These are phyloP conservation scores for Candida cerambycidarum DNA, from an alignment of 805 yeast genomes.

Conservation along the genomic window DNA sequence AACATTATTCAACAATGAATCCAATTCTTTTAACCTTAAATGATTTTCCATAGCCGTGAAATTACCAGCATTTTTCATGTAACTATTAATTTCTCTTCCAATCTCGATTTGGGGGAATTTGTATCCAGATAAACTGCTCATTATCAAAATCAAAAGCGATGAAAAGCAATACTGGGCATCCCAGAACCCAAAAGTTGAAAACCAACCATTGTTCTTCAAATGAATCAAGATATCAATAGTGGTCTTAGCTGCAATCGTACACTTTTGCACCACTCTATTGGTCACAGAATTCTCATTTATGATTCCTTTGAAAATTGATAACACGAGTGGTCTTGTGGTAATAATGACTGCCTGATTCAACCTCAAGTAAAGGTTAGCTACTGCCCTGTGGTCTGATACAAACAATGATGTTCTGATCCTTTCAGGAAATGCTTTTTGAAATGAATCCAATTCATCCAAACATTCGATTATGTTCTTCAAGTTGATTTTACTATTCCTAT, in stretches of 20 bases:
- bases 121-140: conserved; percentile 14
- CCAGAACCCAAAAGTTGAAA: conserved; percentile 39
- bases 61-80: conserved; percentile 13
- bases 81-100: conserved; percentile 9
- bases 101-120: conserved; percentile 9
- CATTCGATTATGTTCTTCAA: conserved; percentile 35
- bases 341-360: conserved; percentile 34
- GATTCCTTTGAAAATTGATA: conserved; percentile 25
- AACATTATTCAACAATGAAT: conserved; percentile 6
- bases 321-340: conserved; percentile 32
- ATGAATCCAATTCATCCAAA: conserved; percentile 36
- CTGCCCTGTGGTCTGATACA: conserved; percentile 15
- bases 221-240: conserved; percentile 29
- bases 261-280: conserved; percentile 23
- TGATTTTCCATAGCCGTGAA: conserved; percentile 14
- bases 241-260: conserved; percentile 29
- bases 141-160: conserved; percentile 27
- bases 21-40: conserved; percentile 9
- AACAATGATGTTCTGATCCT: conserved; percentile 26
- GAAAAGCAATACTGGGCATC: conserved; percentile 38
- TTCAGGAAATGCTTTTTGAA: conserved; percentile 29
- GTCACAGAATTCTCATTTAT: conserved; percentile 6
- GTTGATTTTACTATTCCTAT: conserved; percentile 24
- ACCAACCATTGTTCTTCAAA: conserved; percentile 24
- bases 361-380: conserved; percentile 33